Percentiles rank a stretch among this genome's conserved stretches.
These are phyloP conservation scores for Lentinula guzmanii DNA, from an alignment of 768 basidiomycete species.

Conservation along the genomic window DNA sequence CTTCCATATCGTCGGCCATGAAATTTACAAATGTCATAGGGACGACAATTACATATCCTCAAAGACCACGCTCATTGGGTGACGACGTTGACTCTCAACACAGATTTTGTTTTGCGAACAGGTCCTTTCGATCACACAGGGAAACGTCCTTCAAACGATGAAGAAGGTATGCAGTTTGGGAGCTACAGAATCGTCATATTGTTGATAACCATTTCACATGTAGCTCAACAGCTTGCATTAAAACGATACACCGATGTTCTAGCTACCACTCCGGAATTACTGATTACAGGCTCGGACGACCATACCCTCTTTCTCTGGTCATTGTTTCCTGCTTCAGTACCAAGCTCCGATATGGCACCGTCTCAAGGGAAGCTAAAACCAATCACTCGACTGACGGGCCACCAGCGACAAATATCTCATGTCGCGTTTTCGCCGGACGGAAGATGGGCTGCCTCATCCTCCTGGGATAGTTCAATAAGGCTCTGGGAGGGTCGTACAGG, in stretches of 20 bases:
- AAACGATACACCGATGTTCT: slow-evolving; percentile 73
- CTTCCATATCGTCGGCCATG: background rate
- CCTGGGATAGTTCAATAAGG: slow-evolving; percentile 87
- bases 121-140: slow-evolving; percentile 90
- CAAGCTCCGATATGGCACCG: slow-evolving; percentile 19
- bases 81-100: slow-evolving; percentile 91
- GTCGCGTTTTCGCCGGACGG: slow-evolving; percentile 96
- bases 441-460: slow-evolving; percentile 83
- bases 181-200: background rate
- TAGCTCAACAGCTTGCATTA: slow-evolving; percentile 73
- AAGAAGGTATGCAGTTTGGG: slow-evolving; percentile 54
- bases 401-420: slow-evolving; percentile 91
- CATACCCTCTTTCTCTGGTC: slow-evolving; percentile 98
- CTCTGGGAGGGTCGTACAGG: slow-evolving; percentile 85
- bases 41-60: slow-evolving; percentile 74
- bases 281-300: slow-evolving; percentile 96
- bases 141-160: slow-evolving; percentile 72
- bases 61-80: slow-evolving; percentile 99
- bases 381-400: slow-evolving; percentile 78
- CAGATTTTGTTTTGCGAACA: slow-evolving; percentile 91
- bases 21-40: slow-evolving; percentile 39
- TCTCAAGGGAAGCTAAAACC: slow-evolving; percentile 56
- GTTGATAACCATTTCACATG: background rate
- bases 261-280: slow-evolving; percentile 62
- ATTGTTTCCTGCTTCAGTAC: slow-evolving; percentile 48